Base-by-base conservation (phyloP, 2,329 filamentous ascomycete species). In the Cercospora beticola region DNA sequence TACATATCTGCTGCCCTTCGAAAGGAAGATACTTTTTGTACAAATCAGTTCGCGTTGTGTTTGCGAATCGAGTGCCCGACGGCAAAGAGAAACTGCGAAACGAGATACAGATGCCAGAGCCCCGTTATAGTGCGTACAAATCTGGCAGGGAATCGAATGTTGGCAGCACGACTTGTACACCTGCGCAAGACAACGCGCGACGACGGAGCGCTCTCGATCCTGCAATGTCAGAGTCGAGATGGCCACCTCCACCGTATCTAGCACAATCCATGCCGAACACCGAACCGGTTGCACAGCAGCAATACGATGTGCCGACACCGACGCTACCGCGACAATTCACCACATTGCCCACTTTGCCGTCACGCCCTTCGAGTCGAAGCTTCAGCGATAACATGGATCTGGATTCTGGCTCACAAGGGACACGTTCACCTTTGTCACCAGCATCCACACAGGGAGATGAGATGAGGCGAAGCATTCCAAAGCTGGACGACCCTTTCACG, bases 41-140 rank as follows among this genome's bases (percentile, higher is more conserved):
- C 82, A 96, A 95, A 75, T 93, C 88, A 74, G 91, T 98, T 68
- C 89, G 95, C 14, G 92, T 98, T 40, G 94, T 99, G 3, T 99
- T 99, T 78, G 95, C 95, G 64, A 98, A 98, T 77, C 89, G 95
- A 28, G 94, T 97, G 0, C 94, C 95, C 0, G 95, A 98, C 74
- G 94, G 93, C 49, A 97, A 97, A 78, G 94, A 98, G 80, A 94
- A 90, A 76, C 85, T 99, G 46, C 87, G 90, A 33, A 97, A 96
- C 76, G 95, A 99, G 78, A 90, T 94, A 5, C 93, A 95, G 43
- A 86, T 92, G 68, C 94, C 94, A 0, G 93, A 97, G 74, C 95
- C 95, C 21, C 88, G 89, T 21, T 99, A 93, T 78, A 92, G 89
- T 65, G 85, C 89, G 0, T 98, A 97, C 82, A 97, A 94, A 78